These are phyloP conservation scores for Fusarium papillatum DNA, from an alignment of 2,329 filamentous ascomycete genomes.

Conservation along the genomic window DNA sequence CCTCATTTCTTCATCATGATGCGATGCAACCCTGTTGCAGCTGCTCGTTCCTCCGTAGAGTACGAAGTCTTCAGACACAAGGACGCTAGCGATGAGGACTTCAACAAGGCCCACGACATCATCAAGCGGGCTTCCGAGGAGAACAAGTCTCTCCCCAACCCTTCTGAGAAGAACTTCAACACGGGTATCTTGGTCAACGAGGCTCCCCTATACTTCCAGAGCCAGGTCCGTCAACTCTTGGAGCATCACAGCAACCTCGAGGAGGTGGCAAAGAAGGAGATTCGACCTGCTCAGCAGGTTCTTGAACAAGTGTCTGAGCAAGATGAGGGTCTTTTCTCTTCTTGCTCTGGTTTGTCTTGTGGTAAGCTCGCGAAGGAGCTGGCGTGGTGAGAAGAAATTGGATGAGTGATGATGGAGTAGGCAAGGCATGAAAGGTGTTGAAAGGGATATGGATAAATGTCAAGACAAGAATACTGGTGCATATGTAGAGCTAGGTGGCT, in stretches of 20 bases:
- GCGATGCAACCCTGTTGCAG: constrained; percentile 26
- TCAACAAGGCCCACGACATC: constrained; percentile 19
- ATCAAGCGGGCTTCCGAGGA: constrained; percentile 23
- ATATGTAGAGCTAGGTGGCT: neutral
- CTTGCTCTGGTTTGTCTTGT: constrained; percentile 30
- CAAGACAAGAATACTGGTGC: neutral
- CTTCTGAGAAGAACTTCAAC: constrained; percentile 21
- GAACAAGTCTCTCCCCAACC: constrained; percentile 18
- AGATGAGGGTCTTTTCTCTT: constrained; percentile 29
- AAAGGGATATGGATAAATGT: neutral
- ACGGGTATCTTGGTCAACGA: constrained; percentile 18
- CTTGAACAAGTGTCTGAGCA: constrained; percentile 26
- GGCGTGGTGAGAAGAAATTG: constrained; percentile 8
- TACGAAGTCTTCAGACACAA: constrained; percentile 37
- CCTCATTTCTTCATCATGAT: constrained; percentile 32
- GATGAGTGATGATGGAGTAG: too few species aligned
- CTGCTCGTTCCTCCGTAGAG: constrained; percentile 20
- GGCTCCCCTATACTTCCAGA: constrained; percentile 26
- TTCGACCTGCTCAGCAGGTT: constrained; percentile 34
- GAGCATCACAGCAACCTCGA: constrained; percentile 34
- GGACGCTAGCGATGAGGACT: constrained; percentile 25
- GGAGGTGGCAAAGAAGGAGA: constrained; percentile 21
- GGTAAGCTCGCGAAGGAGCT: constrained; percentile 29
- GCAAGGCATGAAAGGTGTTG: neutral
- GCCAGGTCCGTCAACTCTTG: constrained; percentile 31